phyloP scores from a whole-genome alignment of 1,139 yeast genomes.

The Kodamaea derodonti region DNA sequence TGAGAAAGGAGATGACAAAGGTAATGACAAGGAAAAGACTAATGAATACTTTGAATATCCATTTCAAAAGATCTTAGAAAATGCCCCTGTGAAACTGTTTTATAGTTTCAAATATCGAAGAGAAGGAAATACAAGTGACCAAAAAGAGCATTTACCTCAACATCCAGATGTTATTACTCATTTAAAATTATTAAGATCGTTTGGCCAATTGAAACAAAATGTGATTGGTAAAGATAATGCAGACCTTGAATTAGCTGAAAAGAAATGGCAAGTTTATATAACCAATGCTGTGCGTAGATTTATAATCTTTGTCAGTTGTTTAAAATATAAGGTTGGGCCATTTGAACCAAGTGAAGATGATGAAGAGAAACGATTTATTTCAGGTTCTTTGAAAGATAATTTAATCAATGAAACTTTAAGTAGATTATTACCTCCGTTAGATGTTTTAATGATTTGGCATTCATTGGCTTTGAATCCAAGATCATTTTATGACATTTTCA shows the following conservation, averaged over 20 bases:
- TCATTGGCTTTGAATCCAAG: constrained; percentile 23
- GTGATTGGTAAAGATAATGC: constrained; percentile 4
- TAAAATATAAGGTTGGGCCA: not conserved
- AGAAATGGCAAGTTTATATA: constrained; percentile 7
- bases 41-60: too few relatives aligned
- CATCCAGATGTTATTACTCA: constrained; percentile 19
- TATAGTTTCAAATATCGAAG: constrained; percentile 1
- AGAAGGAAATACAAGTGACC: not conserved
- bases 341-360: not conserved
- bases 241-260: not conserved
- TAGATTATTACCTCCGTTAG: constrained; percentile 25
- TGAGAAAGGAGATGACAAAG: too few relatives aligned
- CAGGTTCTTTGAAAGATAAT: constrained; percentile 1
- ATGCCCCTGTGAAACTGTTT: constrained; percentile 2
- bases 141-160: constrained; percentile 1
- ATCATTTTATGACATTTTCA: constrained; percentile 22
- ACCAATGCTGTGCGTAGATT: constrained; percentile 8
- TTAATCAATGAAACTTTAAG: constrained; percentile 1
- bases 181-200: constrained; percentile 28
- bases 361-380: constrained; percentile 1
- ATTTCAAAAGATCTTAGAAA: constrained; percentile 4
- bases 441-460: constrained; percentile 38
- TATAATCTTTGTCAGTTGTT: constrained; percentile 6
- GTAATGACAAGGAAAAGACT: too few relatives aligned
- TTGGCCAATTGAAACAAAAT: constrained; percentile 19